Percentiles rank a stretch among this genome's conserved stretches.
Evolutionary conservation across 1,284 basidiomycete species (phyloP).

Genomic region (Trichosporon sp.): DNA sequence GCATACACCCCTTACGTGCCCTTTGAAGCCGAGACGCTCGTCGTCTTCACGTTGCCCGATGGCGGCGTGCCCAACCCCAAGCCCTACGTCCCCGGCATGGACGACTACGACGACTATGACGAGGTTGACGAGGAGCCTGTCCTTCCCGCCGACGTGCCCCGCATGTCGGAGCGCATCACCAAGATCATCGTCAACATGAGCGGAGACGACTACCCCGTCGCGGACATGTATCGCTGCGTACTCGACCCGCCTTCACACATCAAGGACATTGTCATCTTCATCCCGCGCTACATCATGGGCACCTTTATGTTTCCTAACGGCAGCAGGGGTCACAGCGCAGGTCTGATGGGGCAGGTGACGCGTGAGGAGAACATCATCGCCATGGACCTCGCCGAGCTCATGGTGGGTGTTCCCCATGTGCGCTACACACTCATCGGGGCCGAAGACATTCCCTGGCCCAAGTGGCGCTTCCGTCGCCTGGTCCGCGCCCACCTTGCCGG

Average conservation of each 20-base stretch:
- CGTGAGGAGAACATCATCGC: conserved; percentile 9
- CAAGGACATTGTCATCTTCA: background rate
- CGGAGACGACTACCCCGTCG: background rate
- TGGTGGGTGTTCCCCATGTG: background rate
- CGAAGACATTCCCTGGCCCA: background rate
- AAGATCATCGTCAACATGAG: conserved; percentile 16
- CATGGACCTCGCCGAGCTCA: conserved; percentile 9
- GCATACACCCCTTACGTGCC: background rate
- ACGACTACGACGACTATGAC: background rate
- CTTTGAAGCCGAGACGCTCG: background rate
- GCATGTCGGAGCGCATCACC: background rate
- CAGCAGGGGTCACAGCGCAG: conserved; percentile 17
- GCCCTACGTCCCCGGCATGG: background rate
- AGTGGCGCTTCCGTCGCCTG: background rate
- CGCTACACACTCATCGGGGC: background rate
- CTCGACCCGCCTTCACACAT: background rate
- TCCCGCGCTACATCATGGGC: background rate
- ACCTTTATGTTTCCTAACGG: conserved; percentile 40
- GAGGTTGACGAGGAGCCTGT: background rate
- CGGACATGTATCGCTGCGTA: conserved; percentile 4
- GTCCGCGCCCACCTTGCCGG: background rate
- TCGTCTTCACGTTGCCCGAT: background rate
- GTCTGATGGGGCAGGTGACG: conserved; percentile 13
- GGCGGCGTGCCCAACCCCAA: background rate
- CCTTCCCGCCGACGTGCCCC: background rate